Evolutionary conservation across 805 yeast species (phyloP), one percentile per base, ranked within the genome.

Genomic region (Cyberlindnera maritima): DNA sequence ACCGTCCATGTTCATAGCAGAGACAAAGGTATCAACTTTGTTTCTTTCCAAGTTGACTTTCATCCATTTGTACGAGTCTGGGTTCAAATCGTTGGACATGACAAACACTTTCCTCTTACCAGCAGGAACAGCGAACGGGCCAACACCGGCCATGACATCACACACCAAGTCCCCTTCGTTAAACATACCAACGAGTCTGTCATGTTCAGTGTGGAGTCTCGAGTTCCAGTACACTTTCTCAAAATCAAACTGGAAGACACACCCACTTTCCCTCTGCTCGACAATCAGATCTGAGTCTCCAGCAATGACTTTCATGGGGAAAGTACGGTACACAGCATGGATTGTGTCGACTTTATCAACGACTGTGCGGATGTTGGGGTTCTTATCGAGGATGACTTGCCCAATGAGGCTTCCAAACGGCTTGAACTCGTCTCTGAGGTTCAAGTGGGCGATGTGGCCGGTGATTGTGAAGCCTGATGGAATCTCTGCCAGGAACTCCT

Each of bases 71-170:
- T 70, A 87, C 48, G 96, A 83, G 49, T 85, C 87, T 0, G 97
- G 98, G 60, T 94, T 94, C 63, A 94, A 72, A 64, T 94, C 99
- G 63, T 91, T 94, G 11, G 97, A 97, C 56, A 94, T 72, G 0
- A 88, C 96, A 43, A 91, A 63, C 11, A 83, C 85, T 14, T 77
- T 77, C 51, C 85, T 88, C 64, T 85, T 89, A 13, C 91, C 98
- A 0, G 97, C 96, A 0, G 99, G 99, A 1, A 94, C 80, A 2
- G 96, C 92, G 70, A 95, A 94, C 4, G 99, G 99, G 0, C 99
- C 99, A 2, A 94, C 98, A 39, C 99, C 99, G 1, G 97, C 98
- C 80, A 95, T 88, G 0, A 90, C 97, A 69, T 94, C 99, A 58
- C 89, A 88, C 0, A 95, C 86, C 7, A 89, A 86, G 49, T 85